Base-by-base conservation (phyloP, 2,329 filamentous ascomycete genomes). In the Lomentospora prolificans region DNA sequence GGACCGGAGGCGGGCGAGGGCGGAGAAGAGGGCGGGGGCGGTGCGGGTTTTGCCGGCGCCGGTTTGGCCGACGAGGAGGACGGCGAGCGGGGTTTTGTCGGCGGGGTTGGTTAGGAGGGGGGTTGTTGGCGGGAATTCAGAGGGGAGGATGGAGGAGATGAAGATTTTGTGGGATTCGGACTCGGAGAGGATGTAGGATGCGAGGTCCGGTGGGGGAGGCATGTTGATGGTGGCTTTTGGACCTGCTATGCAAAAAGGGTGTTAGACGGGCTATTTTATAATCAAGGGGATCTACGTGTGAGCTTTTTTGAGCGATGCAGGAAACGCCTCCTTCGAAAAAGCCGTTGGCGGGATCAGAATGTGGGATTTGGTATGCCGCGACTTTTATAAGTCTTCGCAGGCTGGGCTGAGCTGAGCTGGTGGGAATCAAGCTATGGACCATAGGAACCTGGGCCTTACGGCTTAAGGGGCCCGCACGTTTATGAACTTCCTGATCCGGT, bases 1-100 rank as follows among this genome's bases (percentile, higher is more conserved):
- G 36, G 22, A 25, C 17, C 57, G 44, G 50, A 58, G 51, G 12
- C 53, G 28, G 17, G 46, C 28, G 25, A 76, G 61, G 50, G 70
- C 69, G 3, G 58, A 51, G 17, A 67, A 64, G 52, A 77, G 63
- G 31, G 63, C 60, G 2, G 72, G 73, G 9, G 73, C 70, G 1
- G 72, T 67, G 55, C 69, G 69, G 14, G 74, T 76, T 58, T 77
- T 78, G 53, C 75, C 75, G 12, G 75, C 72, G 61, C 75, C 75
- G 4, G 75, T 77, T 60, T 76, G 75, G 58, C 75, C 75, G 25
- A 75, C 68, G 12, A 75, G 64, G 19, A 77, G 65, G 50, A 77
- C 62, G 31, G 70, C 74, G 12, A 74, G 64, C 36, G 72, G 71
- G 5, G 39, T 17, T 7, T 8, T 12, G 51, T 39, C 3, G 8